Evolutionary conservation across 768 basidiomycete species (phyloP).

Genomic region (Lactarius quietus): DNA sequence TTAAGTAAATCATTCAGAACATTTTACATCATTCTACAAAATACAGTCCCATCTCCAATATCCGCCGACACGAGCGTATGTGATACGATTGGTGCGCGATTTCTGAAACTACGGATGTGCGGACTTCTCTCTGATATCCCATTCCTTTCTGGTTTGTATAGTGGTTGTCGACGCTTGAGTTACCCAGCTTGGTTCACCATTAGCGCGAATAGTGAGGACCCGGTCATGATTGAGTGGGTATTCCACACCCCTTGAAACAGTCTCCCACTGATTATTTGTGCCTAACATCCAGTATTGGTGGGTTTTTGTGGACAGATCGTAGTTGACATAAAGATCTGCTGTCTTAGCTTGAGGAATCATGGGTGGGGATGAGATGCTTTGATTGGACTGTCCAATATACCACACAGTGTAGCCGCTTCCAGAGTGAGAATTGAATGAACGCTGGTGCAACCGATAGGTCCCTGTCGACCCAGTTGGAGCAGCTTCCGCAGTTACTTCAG

Average conservation of each 20-base stretch:
- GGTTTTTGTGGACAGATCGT: background rate
- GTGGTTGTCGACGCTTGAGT: background rate
- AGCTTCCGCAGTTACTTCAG: too few relatives aligned
- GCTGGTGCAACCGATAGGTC: background rate
- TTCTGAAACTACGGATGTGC: too few relatives aligned
- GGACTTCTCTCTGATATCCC: too few relatives aligned
- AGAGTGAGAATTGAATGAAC: background rate
- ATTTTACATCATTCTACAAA: too few relatives aligned
- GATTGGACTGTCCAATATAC: background rate
- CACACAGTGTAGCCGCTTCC: slow-evolving; percentile 4
- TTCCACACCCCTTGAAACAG: background rate
- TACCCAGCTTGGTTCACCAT: slow-evolving; percentile 2
- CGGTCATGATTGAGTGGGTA: background rate
- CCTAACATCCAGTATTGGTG: background rate
- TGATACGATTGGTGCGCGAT: too few relatives aligned
- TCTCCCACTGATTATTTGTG: background rate
- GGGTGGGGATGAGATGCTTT: background rate
- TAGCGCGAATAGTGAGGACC: background rate
- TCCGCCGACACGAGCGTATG: too few relatives aligned
- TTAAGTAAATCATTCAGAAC: too few relatives aligned
- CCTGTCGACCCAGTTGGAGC: too few relatives aligned
- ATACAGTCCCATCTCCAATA: too few relatives aligned
- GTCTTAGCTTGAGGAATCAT: background rate
- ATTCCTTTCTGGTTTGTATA: background rate
- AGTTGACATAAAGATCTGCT: background rate